These are phyloP conservation scores for Colletotrichum sp. DNA, from an alignment of 2,329 filamentous ascomycete genomes.

Conservation along the genomic window DNA sequence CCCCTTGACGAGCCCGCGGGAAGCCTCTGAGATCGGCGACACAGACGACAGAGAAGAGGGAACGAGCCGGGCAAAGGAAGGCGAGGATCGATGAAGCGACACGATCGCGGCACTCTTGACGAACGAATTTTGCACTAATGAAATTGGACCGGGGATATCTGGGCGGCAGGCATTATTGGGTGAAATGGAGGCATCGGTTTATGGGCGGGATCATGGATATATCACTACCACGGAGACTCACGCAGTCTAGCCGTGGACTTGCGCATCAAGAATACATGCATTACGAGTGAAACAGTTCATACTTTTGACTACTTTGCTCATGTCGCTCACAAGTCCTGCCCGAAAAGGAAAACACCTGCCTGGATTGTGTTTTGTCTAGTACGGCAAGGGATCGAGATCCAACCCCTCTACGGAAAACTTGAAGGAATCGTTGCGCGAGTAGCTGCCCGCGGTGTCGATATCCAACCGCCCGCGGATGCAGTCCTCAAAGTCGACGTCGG, in stretches of 20 bases:
- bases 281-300: neutral
- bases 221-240: slow-evolving; percentile 1
- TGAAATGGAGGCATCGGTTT: neutral
- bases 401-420: slow-evolving; percentile 64
- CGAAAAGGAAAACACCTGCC: too few relatives aligned
- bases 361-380: slow-evolving; percentile 28
- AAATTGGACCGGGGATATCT: neutral
- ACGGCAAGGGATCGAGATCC: slow-evolving; percentile 63
- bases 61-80: slow-evolving; percentile 34
- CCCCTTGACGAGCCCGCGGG: slow-evolving; percentile 65
- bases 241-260: neutral
- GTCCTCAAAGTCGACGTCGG: slow-evolving; percentile 86
- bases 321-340: neutral
- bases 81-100: slow-evolving; percentile 20
- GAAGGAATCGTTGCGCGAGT: slow-evolving; percentile 73
- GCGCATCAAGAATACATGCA: slow-evolving; percentile 11
- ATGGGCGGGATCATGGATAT: slow-evolving; percentile 5
- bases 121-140: slow-evolving; percentile 10
- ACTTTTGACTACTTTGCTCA: neutral
- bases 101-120: neutral
- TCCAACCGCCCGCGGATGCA: slow-evolving; percentile 83
- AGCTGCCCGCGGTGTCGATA: slow-evolving; percentile 84
- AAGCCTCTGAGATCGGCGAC: slow-evolving; percentile 33
- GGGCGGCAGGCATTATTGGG: slow-evolving; percentile 1
- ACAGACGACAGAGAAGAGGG: slow-evolving; percentile 36